Conservation (phyloP, 2,329 filamentous ascomycete genomes). For the Hymenoscyphus occultus region DNA sequence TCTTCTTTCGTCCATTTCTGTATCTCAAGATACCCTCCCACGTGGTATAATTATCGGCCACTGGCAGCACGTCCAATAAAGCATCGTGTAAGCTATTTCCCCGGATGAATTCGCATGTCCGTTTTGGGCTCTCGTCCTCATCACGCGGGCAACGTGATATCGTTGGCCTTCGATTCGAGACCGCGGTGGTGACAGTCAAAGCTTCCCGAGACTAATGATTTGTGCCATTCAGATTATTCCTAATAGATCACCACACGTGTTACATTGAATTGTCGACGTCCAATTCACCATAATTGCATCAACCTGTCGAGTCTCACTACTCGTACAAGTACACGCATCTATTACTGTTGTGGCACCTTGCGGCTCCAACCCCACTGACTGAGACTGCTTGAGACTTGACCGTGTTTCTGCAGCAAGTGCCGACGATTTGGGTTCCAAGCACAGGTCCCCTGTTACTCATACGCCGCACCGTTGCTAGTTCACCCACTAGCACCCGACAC, state of each 20-base stretch:
- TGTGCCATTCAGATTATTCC: constrained; percentile 1
- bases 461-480: constrained; percentile 11
- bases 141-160: neutral
- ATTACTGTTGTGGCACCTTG: neutral
- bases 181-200: neutral
- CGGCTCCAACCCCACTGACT: neutral
- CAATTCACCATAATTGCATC: neutral
- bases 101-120: constrained; percentile 8
- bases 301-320: neutral
- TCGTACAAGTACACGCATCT: neutral
- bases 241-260: constrained; percentile 1
- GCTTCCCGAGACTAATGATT: neutral
- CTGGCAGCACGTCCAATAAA: constrained; percentile 23
- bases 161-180: constrained; percentile 1
- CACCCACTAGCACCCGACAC: neutral
- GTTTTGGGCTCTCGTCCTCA: neutral
- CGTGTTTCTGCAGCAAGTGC: neutral
- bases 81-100: constrained; percentile 19
- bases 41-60: constrained; percentile 10
- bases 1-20: constrained; percentile 14
- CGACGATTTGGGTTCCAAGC: neutral
- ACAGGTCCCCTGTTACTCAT: constrained; percentile 5
- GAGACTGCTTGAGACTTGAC: neutral
- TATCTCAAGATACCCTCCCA: constrained; percentile 28
- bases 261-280: neutral